Base-by-base conservation (phyloP, 495 filamentous ascomycete genomes). In the Pyronema domesticum region DNA sequence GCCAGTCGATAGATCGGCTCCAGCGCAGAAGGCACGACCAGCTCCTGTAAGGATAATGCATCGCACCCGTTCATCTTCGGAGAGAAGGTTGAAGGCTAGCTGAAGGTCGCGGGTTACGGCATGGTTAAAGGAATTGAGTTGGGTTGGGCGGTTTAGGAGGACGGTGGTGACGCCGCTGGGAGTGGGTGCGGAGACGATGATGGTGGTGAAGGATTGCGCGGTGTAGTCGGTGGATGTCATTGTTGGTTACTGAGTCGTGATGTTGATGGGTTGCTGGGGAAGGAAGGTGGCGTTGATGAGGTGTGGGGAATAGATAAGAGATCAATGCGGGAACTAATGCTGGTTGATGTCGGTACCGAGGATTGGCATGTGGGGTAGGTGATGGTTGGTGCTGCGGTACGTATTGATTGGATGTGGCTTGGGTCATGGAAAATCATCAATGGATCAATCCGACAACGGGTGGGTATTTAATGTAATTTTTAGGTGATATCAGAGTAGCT, bases 11-110 rank as follows among this genome's bases (percentile, higher is more conserved):
- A 79, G 56, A 65, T 79, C 76, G 7, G 73, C 73, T 3, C 77
- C 76, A 18, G 75, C 76, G 55, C 76, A 78, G 62, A 79, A 78
- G 7, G 72, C 75, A 54, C 68, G 68, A 6, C 77, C 77, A 9
- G 71, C 61, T n/a, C 76, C 76, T 0, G 76, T 76, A 11, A 78
- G 48, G 1, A 80, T 68, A 35, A 78, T 62, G 1, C 70, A 72
- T 43, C 74, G 74, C 17, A 77, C 74, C 6, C 70, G 67, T 19
- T 70, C 68, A 34, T 72, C 71, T n/a, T 34, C 43, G 11, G 7
- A 42, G 11, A 55, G 34, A 8, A 46, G 15, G 15, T 7, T 35
- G 39, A 47, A 47, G 3, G 19, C 40, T 13, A 6, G 8, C 3
- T 19, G 9, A 7, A 47, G 42, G 8, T 47, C 40, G 5, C 18